Evolutionary conservation across 148 eudicot genomes (phyloP).

Genomic region (Dianthus caryophyllus): DNA sequence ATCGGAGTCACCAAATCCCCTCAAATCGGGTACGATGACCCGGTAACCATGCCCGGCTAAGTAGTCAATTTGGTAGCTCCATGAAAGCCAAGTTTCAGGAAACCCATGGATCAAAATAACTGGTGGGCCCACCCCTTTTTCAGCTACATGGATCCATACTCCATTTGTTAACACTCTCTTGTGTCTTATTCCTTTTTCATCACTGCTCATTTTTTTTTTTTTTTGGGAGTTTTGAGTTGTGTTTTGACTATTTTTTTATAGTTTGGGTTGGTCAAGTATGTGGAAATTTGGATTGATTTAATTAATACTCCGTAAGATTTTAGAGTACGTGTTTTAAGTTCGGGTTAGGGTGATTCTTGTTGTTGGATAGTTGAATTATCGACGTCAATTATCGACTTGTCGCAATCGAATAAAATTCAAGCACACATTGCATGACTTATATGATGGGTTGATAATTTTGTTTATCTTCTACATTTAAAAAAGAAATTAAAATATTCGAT

Average conservation of each 20-base stretch:
- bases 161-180: slow-evolving; percentile 40
- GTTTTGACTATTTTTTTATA: background rate
- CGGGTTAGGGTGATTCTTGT: too few relatives aligned
- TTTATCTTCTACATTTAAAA: too few relatives aligned
- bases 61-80: slow-evolving; percentile 55
- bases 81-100: slow-evolving; percentile 55
- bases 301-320: too few relatives aligned
- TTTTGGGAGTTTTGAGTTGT: background rate
- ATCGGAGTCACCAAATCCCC: slow-evolving; percentile 54
- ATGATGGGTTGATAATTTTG: too few relatives aligned
- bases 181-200: slow-evolving; percentile 10
- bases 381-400: too few relatives aligned
- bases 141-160: slow-evolving; percentile 49
- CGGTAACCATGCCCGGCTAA: slow-evolving; percentile 42
- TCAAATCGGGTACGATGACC: slow-evolving; percentile 49
- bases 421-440: too few relatives aligned
- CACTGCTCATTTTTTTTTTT: background rate
- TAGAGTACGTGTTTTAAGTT: too few relatives aligned
- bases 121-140: slow-evolving; percentile 46
- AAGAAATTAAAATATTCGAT: too few relatives aligned
- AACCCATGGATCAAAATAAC: slow-evolving; percentile 55
- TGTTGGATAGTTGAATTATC: too few relatives aligned
- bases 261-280: background rate
- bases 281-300: too few relatives aligned
- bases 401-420: too few relatives aligned